phyloP scores from a whole-genome alignment of 805 yeast genomes.

The Spathaspora gorwiae region DNA sequence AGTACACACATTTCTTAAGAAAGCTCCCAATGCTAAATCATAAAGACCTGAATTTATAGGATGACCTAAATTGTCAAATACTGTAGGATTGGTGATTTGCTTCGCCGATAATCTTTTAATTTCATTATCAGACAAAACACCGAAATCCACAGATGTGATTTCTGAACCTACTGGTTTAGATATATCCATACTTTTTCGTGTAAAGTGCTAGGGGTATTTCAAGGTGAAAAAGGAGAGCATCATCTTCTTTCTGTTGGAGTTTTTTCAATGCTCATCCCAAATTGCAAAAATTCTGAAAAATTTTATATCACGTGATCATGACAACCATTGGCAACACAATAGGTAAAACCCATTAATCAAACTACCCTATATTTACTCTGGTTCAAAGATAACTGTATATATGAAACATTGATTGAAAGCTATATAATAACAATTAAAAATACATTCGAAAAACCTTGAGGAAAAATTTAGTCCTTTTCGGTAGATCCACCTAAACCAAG shows the following conservation, averaged over 20 bases:
- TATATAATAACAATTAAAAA: too few relatives aligned
- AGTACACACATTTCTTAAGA: constrained; percentile 79
- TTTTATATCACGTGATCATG: too few relatives aligned
- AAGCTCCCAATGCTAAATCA: constrained; percentile 94
- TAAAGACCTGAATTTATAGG: constrained; percentile 92
- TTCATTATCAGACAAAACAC: constrained; percentile 76
- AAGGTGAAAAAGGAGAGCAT: too few relatives aligned
- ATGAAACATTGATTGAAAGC: too few relatives aligned
- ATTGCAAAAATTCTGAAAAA: too few relatives aligned
- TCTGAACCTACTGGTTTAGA: constrained; percentile 95
- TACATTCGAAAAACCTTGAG: too few relatives aligned
- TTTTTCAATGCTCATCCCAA: constrained; percentile 1
- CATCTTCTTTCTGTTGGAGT: neutral
- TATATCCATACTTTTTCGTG: constrained; percentile 67
- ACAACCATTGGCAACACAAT: too few relatives aligned
- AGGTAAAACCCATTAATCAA: too few relatives aligned
- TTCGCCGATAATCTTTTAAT: constrained; percentile 85
- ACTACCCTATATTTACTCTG: too few relatives aligned
- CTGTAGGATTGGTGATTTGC: constrained; percentile 92
- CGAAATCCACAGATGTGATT: constrained; percentile 87
- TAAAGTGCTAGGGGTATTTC: too few relatives aligned
- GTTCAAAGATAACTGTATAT: too few relatives aligned
- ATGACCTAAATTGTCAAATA: constrained; percentile 94
- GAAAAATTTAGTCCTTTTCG: too few relatives aligned
- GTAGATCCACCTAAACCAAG: neutral